Conservation (phyloP, 208 protist species). For the Naegleria gruberi region DNA sequence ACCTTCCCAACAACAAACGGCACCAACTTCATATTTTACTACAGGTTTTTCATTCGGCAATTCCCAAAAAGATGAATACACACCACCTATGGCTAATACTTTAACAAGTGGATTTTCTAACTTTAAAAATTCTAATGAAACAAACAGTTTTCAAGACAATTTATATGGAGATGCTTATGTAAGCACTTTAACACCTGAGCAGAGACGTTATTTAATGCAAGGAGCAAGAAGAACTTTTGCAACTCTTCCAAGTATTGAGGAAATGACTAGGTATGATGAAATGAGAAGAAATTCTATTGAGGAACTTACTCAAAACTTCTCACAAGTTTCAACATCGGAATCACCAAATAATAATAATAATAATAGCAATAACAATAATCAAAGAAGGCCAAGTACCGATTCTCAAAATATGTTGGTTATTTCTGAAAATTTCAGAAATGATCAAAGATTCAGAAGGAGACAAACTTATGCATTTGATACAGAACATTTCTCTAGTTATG, state of each 20-base stretch:
- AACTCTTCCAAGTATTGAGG: neutral
- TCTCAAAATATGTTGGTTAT: neutral
- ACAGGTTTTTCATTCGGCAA: neutral
- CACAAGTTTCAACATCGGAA: neutral
- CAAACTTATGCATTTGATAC: neutral
- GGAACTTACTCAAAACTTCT: neutral
- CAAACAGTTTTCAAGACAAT: neutral
- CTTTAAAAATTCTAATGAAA: no score
- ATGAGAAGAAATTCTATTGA: neutral
- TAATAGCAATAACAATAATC: neutral
- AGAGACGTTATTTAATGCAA: neutral
- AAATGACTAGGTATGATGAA: neutral
- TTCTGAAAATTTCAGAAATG: neutral
- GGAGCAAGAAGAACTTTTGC: neutral
- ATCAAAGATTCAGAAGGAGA: neutral
- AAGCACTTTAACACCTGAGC: neutral
- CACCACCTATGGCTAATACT: neutral
- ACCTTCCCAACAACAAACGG: neutral
- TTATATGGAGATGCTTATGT: neutral
- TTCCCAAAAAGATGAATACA: neutral
- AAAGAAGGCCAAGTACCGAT: neutral
- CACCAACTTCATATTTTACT: neutral
- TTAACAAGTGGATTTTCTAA: neutral
- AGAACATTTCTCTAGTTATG: neutral
- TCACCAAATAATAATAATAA: neutral